phyloP scores from a whole-genome alignment of 2,329 filamentous ascomycete genomes.

The Fusarium caatingaense region DNA sequence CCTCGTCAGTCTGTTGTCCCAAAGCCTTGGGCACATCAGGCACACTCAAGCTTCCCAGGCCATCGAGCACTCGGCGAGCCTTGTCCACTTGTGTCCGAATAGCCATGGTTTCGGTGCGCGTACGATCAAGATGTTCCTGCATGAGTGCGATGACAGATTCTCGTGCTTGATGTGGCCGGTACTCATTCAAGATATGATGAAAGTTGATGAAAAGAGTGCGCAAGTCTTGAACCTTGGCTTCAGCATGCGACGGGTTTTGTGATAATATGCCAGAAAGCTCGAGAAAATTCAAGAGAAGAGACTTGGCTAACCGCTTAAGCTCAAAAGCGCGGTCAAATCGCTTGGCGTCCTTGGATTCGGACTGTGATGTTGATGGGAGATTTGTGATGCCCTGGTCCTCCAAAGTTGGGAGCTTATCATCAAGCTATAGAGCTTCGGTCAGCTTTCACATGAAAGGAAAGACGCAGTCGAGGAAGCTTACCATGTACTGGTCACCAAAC shows the following conservation, averaged over 20 bases:
- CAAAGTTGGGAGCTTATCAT: conserved; percentile 73
- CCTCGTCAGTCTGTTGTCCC: conserved; percentile 34
- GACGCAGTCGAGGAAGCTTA: conserved; percentile 40
- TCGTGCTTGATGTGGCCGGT: conserved; percentile 90
- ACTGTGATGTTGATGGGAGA: conserved; percentile 60
- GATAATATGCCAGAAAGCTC: conserved; percentile 73
- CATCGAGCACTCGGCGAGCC: conserved; percentile 78
- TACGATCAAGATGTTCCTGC: conserved; percentile 82
- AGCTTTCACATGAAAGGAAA: not conserved
- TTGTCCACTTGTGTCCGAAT: conserved; percentile 76
- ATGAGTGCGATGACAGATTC: conserved; percentile 89
- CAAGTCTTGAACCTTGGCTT: conserved; percentile 80
- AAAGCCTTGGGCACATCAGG: conserved; percentile 37
- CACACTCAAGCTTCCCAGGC: conserved; percentile 67
- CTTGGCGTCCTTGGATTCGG: conserved; percentile 61
- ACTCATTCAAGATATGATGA: conserved; percentile 93
- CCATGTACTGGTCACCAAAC: conserved; percentile 76
- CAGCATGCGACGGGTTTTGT: conserved; percentile 59
- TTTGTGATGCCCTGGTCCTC: conserved; percentile 77
- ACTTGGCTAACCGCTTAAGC: conserved; percentile 83
- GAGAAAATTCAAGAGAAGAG: conserved; percentile 87
- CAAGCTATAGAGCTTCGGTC: conserved; percentile 55
- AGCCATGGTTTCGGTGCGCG: conserved; percentile 77
- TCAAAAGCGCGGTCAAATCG: conserved; percentile 73
- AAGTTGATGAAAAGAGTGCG: conserved; percentile 89